These are phyloP conservation scores for Simplicillium sp. DNA, from an alignment of 2,329 filamentous ascomycete genomes.

Conservation along the genomic window DNA sequence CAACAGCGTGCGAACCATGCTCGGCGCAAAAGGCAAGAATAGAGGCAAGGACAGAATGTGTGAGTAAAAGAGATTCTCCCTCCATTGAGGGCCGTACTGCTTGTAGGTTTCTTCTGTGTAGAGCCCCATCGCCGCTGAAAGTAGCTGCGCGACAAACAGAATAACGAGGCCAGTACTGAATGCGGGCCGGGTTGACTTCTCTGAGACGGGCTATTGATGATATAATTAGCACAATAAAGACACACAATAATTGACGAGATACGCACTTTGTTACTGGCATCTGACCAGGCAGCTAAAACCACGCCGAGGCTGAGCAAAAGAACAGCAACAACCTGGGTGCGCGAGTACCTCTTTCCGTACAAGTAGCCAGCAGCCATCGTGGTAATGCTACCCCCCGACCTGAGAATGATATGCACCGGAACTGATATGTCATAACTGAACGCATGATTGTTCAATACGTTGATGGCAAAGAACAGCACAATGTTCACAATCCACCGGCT, in stretches of 20 bases:
- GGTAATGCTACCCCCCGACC: conserved; percentile 90
- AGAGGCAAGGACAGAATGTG: conserved; percentile 66
- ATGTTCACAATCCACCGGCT: conserved; percentile 84
- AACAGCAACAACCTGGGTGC: conserved; percentile 72
- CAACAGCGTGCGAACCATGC: conserved; percentile 53
- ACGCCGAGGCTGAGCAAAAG: conserved; percentile 78
- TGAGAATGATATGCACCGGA: conserved; percentile 90
- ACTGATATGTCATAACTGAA: conserved; percentile 97
- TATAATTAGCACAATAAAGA: conserved; percentile 3
- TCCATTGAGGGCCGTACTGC: conserved; percentile 81
- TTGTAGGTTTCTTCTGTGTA: conserved; percentile 89
- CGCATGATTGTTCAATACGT: conserved; percentile 93
- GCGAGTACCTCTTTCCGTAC: conserved; percentile 76
- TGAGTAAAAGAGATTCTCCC: conserved; percentile 93
- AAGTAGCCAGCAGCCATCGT: conserved; percentile 87
- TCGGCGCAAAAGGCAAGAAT: conserved; percentile 62
- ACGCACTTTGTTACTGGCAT: conserved; percentile 71
- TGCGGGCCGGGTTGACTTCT: conserved; percentile 14
- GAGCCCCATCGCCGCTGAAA: conserved; percentile 89
- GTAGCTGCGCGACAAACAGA: conserved; percentile 76
- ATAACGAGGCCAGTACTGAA: conserved; percentile 62
- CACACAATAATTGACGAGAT: no score
- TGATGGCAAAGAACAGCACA: conserved; percentile 83
- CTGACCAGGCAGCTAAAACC: conserved; percentile 79
- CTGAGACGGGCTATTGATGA: conserved; percentile 4